Conservation (phyloP, 495 filamentous ascomycete species). For the Diplogelasinospora grovesii region DNA sequence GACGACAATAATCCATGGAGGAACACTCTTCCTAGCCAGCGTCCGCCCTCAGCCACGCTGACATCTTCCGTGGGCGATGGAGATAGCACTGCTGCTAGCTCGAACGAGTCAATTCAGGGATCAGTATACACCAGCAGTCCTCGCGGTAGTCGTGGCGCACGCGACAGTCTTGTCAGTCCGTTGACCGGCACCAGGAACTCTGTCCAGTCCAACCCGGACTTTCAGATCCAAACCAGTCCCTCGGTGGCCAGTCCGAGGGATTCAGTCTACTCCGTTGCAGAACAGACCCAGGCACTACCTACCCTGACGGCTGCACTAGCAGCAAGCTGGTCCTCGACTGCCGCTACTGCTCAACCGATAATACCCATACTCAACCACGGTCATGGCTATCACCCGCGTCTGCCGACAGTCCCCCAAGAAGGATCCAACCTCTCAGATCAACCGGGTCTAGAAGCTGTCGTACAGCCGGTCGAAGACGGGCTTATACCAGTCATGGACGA, state of each 20-base stretch:
- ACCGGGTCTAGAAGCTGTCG: background rate
- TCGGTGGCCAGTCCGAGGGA: conserved; percentile 3
- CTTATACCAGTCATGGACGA: background rate
- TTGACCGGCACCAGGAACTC: background rate
- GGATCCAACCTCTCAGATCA: background rate
- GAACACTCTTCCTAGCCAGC: background rate
- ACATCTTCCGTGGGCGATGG: too few relatives aligned
- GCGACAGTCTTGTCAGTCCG: conserved; percentile 4
- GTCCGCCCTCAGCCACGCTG: too few relatives aligned
- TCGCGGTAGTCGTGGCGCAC: background rate
- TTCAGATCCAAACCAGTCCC: too few relatives aligned
- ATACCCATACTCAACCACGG: too few relatives aligned
- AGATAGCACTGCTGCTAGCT: too few relatives aligned
- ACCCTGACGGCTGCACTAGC: too few relatives aligned
- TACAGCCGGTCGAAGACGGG: background rate
- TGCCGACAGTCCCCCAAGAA: conserved; percentile 1
- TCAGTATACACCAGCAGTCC: too few relatives aligned
- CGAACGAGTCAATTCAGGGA: too few relatives aligned
- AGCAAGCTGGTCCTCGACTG: too few relatives aligned
- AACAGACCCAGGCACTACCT: conserved; percentile 1
- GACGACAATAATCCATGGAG: background rate
- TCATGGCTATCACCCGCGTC: background rate
- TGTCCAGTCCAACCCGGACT: background rate
- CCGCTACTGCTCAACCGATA: too few relatives aligned
- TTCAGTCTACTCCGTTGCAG: conserved; percentile 2